Evolutionary conservation across 1,139 yeast genomes (phyloP), one percentile per base, ranked within the genome.

Genomic region (Magnusiomyces magnusii): DNA sequence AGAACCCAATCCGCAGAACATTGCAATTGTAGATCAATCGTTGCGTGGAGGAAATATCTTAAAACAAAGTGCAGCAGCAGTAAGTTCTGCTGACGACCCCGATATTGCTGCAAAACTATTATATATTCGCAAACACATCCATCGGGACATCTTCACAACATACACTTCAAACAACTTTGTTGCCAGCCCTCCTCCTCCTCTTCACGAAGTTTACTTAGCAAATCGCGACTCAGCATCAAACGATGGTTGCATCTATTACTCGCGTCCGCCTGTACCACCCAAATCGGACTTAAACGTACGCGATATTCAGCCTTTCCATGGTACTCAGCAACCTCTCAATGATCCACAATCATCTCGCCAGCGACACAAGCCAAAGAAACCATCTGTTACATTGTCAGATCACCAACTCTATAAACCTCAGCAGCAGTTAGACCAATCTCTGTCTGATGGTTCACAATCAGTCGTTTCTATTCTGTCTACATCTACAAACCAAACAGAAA

Each of bases 141-240:
- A 69, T 57, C 61, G 73, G 19, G 73, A 69, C 47, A 67, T 69
- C 28, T 69, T 69, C 63, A 69, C 73, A 1, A 65, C 67, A 3
- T 63, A 65, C 49, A 60, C 63, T 7, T 58, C 64, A 2, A 61
- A 64, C 53, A 63, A 62, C 52, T 50, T 58, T 31, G 58, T 63
- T 36, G 64, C 66, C 10, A 57, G 56, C 10, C 60, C 59, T 28
- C 55, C 63, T 25, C 59, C 63, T 1, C 52, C 57, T 10, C 62
- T 68, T 49, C 52, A 60, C 17, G 71, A 69, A 54, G 62, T 63
- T 5, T 68, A 69, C 54, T 57, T 68, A 31, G 57, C 28, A 1
- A 47, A 53, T 2, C 41, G 55, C n/a, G 55, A 53, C 28, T 19
- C 44, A 5, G 21, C 27, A 7, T 17, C 47, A 3, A 21, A 15